phyloP scores from a whole-genome alignment of 805 yeast species.

The Metschnikowia lachancei region DNA sequence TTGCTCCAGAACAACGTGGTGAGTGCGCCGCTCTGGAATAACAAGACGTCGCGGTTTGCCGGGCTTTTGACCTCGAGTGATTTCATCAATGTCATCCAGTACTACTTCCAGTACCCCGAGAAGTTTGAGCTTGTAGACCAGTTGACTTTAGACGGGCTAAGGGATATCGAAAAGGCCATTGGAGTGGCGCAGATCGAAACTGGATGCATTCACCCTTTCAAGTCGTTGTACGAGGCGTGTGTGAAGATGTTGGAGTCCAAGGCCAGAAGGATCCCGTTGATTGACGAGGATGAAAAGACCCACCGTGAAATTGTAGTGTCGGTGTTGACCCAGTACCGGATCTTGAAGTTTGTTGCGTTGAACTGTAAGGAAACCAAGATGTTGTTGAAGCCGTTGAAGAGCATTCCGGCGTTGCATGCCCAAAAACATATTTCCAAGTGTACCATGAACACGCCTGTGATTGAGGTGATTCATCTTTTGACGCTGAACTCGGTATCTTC shows the following conservation, averaged over 20 bases:
- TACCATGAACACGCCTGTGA: conserved; percentile 86
- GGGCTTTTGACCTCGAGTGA: conserved; percentile 91
- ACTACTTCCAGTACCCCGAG: conserved; percentile 86
- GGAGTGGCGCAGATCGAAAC: conserved; percentile 87
- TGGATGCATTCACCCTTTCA: conserved; percentile 84
- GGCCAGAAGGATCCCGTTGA: conserved; percentile 90
- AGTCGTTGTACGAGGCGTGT: conserved; percentile 88
- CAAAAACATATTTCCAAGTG: conserved; percentile 64
- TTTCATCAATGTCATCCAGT: conserved; percentile 91
- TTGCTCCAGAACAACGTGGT: conserved; percentile 90
- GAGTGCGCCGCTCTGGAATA: conserved; percentile 96
- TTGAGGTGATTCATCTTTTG: conserved; percentile 83
- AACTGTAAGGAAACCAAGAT: conserved; percentile 93
- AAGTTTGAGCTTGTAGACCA: conserved; percentile 84
- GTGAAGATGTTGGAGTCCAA: conserved; percentile 82
- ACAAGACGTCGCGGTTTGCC: conserved; percentile 83
- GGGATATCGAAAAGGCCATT: conserved; percentile 82
- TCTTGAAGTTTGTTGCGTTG: conserved; percentile 89
- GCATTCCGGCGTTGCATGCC: conserved; percentile 63
- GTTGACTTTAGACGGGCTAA: conserved; percentile 77
- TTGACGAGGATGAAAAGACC: conserved; percentile 90
- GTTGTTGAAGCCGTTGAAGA: conserved; percentile 70
- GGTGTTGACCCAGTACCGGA: conserved; percentile 94
- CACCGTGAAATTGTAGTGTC: conserved; percentile 92
- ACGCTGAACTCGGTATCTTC: conserved; percentile 82